These are phyloP conservation scores for Aureobasidium lini DNA, from an alignment of 2,329 filamentous ascomycete genomes.

Conservation along the genomic window DNA sequence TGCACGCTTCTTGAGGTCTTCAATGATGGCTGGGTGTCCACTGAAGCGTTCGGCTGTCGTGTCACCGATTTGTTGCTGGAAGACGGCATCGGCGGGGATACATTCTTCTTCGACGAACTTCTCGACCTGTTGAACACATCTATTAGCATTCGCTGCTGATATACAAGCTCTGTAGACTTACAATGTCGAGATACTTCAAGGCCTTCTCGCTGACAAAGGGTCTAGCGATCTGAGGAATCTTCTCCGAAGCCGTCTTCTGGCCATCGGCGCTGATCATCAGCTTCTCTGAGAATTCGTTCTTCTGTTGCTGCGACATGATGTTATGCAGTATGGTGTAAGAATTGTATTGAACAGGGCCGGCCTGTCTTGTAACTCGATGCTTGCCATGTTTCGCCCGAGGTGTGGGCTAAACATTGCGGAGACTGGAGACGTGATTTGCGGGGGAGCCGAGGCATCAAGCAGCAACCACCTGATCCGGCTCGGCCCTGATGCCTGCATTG, in stretches of 20 bases:
- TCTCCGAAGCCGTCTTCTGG: slow-evolving; percentile 42
- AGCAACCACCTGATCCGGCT: slow-evolving; percentile 5
- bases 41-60: slow-evolving; percentile 68
- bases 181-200: slow-evolving; percentile 72
- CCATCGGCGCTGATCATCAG: slow-evolving; percentile 22
- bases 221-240: slow-evolving; percentile 51
- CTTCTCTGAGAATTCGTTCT: slow-evolving; percentile 26
- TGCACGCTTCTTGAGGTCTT: slow-evolving; percentile 82
- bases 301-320: slow-evolving; percentile 30
- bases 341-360: neutral
- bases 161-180: slow-evolving; percentile 26
- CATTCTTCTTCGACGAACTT: slow-evolving; percentile 96
- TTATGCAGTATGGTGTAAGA: neutral
- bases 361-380: neutral
- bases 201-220: slow-evolving; percentile 74
- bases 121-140: slow-evolving; percentile 54
- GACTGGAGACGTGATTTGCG: neutral
- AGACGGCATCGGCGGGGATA: slow-evolving; percentile 66
- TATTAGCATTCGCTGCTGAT: neutral
- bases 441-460: slow-evolving; percentile 3
- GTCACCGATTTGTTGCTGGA: slow-evolving; percentile 69
- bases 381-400: neutral
- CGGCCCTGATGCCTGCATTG: neutral
- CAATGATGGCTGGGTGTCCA: slow-evolving; percentile 69
- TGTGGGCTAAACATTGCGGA: neutral